Evolutionary conservation across 2,329 filamentous ascomycete genomes (phyloP).

Genomic region (Lasiodiplodia sp.): DNA sequence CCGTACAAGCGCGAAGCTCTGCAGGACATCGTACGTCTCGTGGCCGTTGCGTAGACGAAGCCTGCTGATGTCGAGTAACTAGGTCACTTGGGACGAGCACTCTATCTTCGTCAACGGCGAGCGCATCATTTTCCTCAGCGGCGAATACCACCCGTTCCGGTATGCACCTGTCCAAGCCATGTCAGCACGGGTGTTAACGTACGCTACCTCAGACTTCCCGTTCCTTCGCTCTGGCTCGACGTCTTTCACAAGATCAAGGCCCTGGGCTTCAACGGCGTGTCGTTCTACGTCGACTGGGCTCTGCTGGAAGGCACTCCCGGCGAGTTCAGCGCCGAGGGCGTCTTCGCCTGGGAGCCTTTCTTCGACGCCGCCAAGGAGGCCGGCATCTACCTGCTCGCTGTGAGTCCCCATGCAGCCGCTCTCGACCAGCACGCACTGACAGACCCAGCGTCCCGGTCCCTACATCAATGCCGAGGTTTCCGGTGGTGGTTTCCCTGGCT

Average conservation of each 20-base stretch:
- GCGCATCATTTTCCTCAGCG: conserved; percentile 74
- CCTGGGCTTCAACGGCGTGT: conserved; percentile 79
- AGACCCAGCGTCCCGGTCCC: conserved; percentile 61
- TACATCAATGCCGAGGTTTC: conserved; percentile 82
- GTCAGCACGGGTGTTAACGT: neutral
- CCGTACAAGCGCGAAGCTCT: conserved; percentile 58
- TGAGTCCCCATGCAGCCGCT: conserved; percentile 32
- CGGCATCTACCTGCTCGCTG: conserved; percentile 78
- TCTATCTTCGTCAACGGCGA: conserved; percentile 75
- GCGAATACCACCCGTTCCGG: conserved; percentile 75
- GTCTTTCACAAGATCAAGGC: conserved; percentile 85
- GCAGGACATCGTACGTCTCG: conserved; percentile 61
- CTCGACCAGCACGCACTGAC: conserved; percentile 33
- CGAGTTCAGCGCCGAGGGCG: conserved; percentile 72
- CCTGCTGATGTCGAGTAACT: neutral
- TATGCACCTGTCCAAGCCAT: conserved; percentile 35
- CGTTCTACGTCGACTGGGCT: conserved; percentile 82
- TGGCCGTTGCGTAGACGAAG: conserved; percentile 30
- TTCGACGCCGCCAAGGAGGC: conserved; percentile 76
- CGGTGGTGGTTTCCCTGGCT: conserved; percentile 82
- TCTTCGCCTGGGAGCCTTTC: conserved; percentile 77
- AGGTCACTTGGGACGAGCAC: conserved; percentile 75
- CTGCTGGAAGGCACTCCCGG: conserved; percentile 77
- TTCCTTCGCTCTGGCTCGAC: conserved; percentile 71
- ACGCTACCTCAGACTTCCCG: conserved; percentile 58